phyloP scores from a whole-genome alignment of 2,329 filamentous ascomycete species.

The Emmonsia crescens region DNA sequence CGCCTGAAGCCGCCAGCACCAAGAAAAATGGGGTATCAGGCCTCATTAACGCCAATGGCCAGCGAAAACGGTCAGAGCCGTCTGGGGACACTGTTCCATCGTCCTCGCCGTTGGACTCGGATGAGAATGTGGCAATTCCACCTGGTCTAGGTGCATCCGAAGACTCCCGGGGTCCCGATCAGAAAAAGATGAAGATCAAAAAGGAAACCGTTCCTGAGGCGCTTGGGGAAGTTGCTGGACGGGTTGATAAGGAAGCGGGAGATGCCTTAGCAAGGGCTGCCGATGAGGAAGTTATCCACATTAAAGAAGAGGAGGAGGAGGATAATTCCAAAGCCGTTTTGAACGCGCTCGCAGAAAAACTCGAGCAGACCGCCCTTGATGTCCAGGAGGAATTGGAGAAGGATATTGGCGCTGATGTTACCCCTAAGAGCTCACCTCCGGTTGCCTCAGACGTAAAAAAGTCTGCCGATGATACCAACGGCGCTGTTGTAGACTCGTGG shows the following conservation, averaged over 20 bases:
- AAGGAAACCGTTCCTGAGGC: constrained; percentile 63
- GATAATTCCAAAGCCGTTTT: constrained; percentile 26
- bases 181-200: constrained; percentile 2
- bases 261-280: constrained; percentile 52
- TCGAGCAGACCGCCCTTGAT: constrained; percentile 33
- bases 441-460: constrained; percentile 43
- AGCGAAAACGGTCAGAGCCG: constrained; percentile 1
- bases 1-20: constrained; percentile 14
- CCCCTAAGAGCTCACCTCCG: constrained; percentile 41
- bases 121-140: not conserved
- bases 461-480: constrained; percentile 23
- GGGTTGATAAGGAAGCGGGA: constrained; percentile 51
- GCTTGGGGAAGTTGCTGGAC: constrained; percentile 52
- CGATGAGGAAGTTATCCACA: constrained; percentile 37
- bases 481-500: constrained; percentile 11
- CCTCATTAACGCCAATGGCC: not conserved
- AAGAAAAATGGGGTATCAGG: constrained; percentile 6
- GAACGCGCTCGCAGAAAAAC: constrained; percentile 21
- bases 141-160: constrained; percentile 4
- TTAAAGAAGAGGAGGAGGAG: constrained; percentile 24
- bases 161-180: not conserved
- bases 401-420: constrained; percentile 41
- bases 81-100: not conserved
- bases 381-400: constrained; percentile 42
- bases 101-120: not conserved